Base-by-base conservation (phyloP, 768 basidiomycete genomes). In the Solioccasus polychromus region DNA sequence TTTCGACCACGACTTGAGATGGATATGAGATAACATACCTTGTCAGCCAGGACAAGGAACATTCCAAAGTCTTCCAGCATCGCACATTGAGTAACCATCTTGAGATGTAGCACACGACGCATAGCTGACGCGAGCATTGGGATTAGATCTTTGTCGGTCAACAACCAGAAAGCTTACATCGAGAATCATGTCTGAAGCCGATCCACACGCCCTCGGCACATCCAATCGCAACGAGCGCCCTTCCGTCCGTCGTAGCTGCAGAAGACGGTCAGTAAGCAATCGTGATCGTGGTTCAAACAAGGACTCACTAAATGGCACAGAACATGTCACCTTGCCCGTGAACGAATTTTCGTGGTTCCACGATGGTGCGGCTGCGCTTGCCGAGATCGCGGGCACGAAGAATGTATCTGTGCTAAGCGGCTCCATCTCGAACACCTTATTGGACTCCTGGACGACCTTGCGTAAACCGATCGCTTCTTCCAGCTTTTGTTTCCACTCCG, bases 201-300 rank as follows among this genome's bases (percentile, higher is more conserved):
- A 96, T 93, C 88, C 91, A 96, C 18, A 96, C 88, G 24, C 96
- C 96, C 60, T 96, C 92, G 0, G 88, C 85, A 63, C 93, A 96
- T 8, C 94, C 96, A 55, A 97, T 84, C 0, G 94, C 92, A 31
- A 97, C 88, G 12, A 99, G 75, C 11, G 82, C 82, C 20, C 92
- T 81, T 5, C 86, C 85, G 61, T 97, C 92, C 5, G 83, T 72
- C 5, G 89, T 92, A 50, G 78, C 90, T 95, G 48, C 5, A 55
- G 26, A 42, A 24, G 40, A 12, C 25, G 9, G 38, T 59, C 48
- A 52, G 42, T 31, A 42, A 35, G 52, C 11, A 47, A 37, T n/a
- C 9, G 41, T 12, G 22, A 14, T 18, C 1, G 18, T 12, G 39
- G 31, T 23, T 9, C 14, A 44, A 39, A 24, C 22, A 31, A 41